phyloP scores from a whole-genome alignment of 2,329 filamentous ascomycete species.

The Talaromyces rugulosus region DNA sequence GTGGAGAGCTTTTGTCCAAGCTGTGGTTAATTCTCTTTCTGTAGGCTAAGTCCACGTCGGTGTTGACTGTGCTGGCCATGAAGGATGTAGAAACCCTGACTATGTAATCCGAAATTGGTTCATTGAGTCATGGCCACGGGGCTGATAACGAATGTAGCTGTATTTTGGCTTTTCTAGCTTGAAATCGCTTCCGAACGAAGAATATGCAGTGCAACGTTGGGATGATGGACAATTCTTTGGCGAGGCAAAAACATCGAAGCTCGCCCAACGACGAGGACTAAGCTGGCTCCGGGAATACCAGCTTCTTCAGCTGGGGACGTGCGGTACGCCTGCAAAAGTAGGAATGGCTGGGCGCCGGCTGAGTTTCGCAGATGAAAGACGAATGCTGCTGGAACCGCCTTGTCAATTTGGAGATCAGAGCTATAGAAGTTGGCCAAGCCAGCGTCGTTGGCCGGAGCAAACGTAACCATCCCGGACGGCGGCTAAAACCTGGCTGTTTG shows the following conservation, averaged over 20 bases:
- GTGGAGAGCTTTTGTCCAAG: neutral
- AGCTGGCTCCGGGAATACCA: neutral
- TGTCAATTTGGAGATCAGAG: neutral
- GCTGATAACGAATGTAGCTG: neutral
- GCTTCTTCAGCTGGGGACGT: neutral
- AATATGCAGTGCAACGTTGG: neutral
- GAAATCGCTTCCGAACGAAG: neutral
- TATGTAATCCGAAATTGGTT: neutral
- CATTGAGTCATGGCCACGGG: neutral
- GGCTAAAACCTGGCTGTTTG: neutral
- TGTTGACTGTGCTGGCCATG: slow-evolving; percentile 15
- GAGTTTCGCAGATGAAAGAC: neutral
- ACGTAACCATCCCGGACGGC: neutral
- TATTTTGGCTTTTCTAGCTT: neutral
- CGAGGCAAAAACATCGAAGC: neutral
- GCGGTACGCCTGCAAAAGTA: neutral
- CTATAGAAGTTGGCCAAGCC: neutral
- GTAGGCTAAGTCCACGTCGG: slow-evolving; percentile 5
- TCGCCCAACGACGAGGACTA: neutral
- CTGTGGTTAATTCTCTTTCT: slow-evolving; percentile 5
- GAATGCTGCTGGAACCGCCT: neutral
- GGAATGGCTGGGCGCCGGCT: neutral
- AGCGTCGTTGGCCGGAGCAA: neutral
- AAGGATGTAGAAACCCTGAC: slow-evolving; percentile 2
- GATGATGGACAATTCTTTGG: neutral